These are phyloP conservation scores for Amanita muscaria DNA, from an alignment of 768 basidiomycete species.

Conservation along the genomic window DNA sequence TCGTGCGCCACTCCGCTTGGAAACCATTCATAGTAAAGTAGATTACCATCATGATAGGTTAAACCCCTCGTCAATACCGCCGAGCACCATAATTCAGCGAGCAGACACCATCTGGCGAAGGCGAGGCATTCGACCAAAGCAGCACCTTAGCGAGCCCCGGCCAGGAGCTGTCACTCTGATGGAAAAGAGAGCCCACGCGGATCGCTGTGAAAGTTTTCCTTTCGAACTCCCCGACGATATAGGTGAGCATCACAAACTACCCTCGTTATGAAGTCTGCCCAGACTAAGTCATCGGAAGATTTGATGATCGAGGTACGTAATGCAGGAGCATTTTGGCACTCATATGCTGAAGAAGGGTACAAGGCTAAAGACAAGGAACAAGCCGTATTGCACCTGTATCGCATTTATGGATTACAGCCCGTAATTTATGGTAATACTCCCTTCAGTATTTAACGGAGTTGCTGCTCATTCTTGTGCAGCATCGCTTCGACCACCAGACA, in stretches of 20 bases:
- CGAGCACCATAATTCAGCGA: constrained; percentile 59
- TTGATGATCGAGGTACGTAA: constrained; percentile 76
- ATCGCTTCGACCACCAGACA: constrained; percentile 35
- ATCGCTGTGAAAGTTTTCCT: constrained; percentile 67
- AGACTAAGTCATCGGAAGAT: constrained; percentile 31
- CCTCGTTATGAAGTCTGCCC: constrained; percentile 5
- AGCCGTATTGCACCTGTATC: constrained; percentile 78
- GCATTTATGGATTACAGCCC: constrained; percentile 64
- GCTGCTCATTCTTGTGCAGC: constrained; percentile 18
- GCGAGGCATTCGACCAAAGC: constrained; percentile 81
- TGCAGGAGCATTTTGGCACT: background rate
- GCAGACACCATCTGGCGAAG: constrained; percentile 66
- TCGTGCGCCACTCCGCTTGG: constrained; percentile 3
- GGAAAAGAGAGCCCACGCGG: constrained; percentile 82
- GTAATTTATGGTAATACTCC: constrained; percentile 44
- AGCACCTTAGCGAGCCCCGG: constrained; percentile 88
- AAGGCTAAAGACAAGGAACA: constrained; percentile 88
- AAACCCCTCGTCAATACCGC: constrained; percentile 49
- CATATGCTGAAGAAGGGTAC: background rate
- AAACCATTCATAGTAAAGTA: constrained; percentile 10
- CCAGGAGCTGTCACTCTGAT: constrained; percentile 75
- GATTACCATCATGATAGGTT: constrained; percentile 84
- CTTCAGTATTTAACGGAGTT: background rate
- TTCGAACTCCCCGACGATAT: constrained; percentile 57
- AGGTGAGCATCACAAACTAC: constrained; percentile 30